Conservation (phyloP, 176 grass and related monocot species). For the Bromus sterilis region DNA sequence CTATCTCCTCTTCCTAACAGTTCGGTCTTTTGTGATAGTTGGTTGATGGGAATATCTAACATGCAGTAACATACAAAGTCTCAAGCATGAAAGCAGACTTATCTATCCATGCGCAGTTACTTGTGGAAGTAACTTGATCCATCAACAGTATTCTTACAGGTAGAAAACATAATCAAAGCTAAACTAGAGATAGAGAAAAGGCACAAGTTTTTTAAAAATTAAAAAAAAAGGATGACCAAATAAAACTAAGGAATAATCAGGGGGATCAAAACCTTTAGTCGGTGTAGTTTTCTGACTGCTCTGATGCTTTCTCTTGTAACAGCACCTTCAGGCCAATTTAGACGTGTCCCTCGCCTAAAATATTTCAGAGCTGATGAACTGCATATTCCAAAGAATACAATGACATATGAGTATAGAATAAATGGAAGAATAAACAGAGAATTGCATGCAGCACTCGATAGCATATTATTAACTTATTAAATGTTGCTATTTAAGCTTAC, state of each 20-base stretch:
- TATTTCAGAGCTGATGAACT: slow-evolving; percentile 88
- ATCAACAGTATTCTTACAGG: not conserved
- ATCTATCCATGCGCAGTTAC: not conserved
- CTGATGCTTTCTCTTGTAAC: slow-evolving; percentile 87
- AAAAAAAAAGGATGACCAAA: not conserved
- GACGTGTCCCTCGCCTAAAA: slow-evolving; percentile 61
- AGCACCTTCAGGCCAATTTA: slow-evolving; percentile 97
- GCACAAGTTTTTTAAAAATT: not conserved
- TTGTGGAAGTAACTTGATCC: not conserved
- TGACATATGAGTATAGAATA: not conserved
- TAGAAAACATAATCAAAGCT: slow-evolving; percentile 1
- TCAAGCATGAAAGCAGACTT: not conserved
- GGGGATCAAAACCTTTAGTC: slow-evolving; percentile 55
- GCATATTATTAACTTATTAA: not conserved
- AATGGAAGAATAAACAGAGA: not conserved
- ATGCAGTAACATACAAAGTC: not conserved
- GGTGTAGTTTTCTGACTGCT: slow-evolving; percentile 68
- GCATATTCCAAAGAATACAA: slow-evolving; percentile 20
- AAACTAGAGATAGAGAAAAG: not conserved
- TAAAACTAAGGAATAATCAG: not conserved
- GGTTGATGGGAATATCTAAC: too few relatives aligned
- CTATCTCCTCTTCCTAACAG: too few relatives aligned
- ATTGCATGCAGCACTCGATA: not conserved
- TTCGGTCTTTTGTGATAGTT: too few relatives aligned
- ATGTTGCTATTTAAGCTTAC: not conserved